Conservation (phyloP, 2,329 filamentous ascomycete species). For the Periconia sp. region DNA sequence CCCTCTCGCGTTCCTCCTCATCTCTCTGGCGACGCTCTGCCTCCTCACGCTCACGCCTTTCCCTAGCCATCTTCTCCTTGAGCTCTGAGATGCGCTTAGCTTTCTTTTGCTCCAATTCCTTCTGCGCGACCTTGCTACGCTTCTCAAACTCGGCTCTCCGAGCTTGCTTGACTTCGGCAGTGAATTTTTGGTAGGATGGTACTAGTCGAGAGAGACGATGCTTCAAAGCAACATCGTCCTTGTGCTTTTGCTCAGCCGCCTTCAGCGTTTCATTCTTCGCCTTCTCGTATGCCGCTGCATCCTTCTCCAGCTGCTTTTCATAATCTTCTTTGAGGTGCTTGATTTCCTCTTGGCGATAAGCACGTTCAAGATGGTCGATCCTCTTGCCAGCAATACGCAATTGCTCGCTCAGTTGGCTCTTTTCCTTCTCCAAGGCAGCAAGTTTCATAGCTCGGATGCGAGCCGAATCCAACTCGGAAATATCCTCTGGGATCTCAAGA, state of each 20-base stretch:
- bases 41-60: constrained; percentile 84
- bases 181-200: constrained; percentile 81
- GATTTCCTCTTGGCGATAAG: constrained; percentile 90
- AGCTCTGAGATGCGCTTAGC: constrained; percentile 83
- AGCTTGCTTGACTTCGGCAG: constrained; percentile 77
- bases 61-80: constrained; percentile 77
- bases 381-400: constrained; percentile 91
- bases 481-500: constrained; percentile 78
- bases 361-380: constrained; percentile 94
- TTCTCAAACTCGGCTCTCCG: constrained; percentile 95
- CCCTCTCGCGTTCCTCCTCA: constrained; percentile 78
- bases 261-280: constrained; percentile 75
- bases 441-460: constrained; percentile 93
- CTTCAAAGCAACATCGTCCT: constrained; percentile 89
- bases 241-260: constrained; percentile 85
- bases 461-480: constrained; percentile 60
- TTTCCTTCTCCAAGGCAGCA: constrained; percentile 93
- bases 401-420: constrained; percentile 91
- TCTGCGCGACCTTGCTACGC: constrained; percentile 86
- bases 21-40: constrained; percentile 76
- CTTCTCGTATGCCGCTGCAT: constrained; percentile 78
- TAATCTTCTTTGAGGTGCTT: constrained; percentile 91
- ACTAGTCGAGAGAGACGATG: constrained; percentile 86
- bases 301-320: constrained; percentile 75
- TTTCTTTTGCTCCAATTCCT: constrained; percentile 91